Evolutionary conservation across 768 basidiomycete species (phyloP).

Genomic region (Boletus fagicola): DNA sequence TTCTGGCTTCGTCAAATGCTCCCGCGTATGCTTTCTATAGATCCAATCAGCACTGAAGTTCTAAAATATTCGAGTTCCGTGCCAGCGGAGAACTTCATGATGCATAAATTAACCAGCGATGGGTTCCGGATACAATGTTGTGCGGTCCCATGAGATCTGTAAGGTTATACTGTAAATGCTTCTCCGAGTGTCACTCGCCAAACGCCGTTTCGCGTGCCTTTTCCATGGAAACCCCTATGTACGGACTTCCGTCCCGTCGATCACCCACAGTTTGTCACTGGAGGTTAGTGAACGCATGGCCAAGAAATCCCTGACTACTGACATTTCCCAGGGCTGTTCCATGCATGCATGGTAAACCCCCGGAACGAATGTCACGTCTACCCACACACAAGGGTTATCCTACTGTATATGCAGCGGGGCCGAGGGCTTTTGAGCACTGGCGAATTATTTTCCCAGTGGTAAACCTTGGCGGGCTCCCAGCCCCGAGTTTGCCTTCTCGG

Average conservation of each 20-base stretch:
- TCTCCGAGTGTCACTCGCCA: background rate
- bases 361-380: background rate
- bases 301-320: background rate
- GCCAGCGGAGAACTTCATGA: background rate
- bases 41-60: constrained; percentile 4
- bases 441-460: background rate
- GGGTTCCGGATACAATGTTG: background rate
- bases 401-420: background rate
- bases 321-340: constrained; percentile 11
- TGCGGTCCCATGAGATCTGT: constrained; percentile 1
- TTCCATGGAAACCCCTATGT: constrained; percentile 11
- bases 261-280: background rate
- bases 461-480: background rate
- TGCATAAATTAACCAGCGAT: background rate
- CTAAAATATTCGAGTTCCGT: background rate
- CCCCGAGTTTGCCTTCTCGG: background rate
- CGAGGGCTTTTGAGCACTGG: background rate
- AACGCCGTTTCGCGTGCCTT: background rate
- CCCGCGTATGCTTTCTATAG: constrained; percentile 3
- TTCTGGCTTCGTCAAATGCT: constrained; percentile 1
- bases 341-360: background rate
- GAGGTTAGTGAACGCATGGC: background rate
- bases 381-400: constrained; percentile 1
- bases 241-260: constrained; percentile 5
- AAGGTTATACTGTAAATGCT: constrained; percentile 4